These are phyloP conservation scores for Paramecium octaurelia DNA, from an alignment of 73 alveolate species.

Conservation along the genomic window DNA sequence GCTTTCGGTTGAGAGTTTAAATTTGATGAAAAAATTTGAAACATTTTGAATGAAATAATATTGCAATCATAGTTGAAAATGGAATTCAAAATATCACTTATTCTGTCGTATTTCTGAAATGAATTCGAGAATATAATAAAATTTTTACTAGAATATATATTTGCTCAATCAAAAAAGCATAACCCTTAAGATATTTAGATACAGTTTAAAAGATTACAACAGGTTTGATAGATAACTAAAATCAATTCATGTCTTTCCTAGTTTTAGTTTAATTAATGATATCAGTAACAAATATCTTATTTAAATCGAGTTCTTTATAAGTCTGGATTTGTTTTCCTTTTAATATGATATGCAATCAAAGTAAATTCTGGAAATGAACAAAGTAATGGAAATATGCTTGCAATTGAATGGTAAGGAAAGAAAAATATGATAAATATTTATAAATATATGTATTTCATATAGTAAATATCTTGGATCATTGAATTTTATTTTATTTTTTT, in stretches of 20 bases:
- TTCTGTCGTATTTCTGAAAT: not conserved
- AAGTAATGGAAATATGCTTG: not conserved
- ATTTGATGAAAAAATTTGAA: not conserved
- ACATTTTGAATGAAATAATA: not conserved
- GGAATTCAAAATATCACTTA: not conserved
- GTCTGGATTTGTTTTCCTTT: not conserved
- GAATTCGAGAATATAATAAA: not conserved
- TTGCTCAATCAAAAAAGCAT: too few relatives aligned
- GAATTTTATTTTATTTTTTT: not conserved
- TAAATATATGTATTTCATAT: not conserved
- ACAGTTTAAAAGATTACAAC: too few relatives aligned
- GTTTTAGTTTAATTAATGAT: not conserved
- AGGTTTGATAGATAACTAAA: not conserved
- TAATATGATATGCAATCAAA: not conserved
- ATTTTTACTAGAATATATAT: too few relatives aligned
- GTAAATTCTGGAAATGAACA: not conserved
- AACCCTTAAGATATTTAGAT: not conserved
- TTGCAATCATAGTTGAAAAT: not conserved
- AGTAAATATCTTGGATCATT: not conserved
- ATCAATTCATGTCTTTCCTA: not conserved
- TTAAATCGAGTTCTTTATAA: not conserved
- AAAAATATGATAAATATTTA: not conserved
- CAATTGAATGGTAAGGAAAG: not conserved
- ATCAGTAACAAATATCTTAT: not conserved
- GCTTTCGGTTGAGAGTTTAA: not conserved